Evolutionary conservation across 2,329 filamentous ascomycete species (phyloP).

Genomic region (Pseudocercospora fuligena): DNA sequence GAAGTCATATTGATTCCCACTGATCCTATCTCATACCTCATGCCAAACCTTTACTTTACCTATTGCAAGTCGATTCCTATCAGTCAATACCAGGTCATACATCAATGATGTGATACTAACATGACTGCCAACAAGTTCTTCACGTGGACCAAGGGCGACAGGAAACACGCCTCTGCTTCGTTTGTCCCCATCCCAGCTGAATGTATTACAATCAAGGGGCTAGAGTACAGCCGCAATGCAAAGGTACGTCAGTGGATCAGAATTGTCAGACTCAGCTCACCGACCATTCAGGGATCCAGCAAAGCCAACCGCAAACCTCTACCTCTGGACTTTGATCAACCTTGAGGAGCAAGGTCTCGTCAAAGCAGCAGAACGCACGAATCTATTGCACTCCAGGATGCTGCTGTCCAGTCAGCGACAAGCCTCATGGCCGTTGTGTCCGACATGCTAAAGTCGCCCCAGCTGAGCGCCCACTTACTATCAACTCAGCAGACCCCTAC

Average conservation of each 20-base stretch:
- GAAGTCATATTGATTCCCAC: background rate
- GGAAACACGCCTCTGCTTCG: slow-evolving; percentile 43
- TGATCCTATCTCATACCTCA: background rate
- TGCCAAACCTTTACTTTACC: background rate
- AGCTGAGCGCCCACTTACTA: slow-evolving; percentile 38
- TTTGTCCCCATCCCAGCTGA: slow-evolving; percentile 44
- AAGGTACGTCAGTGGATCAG: slow-evolving; percentile 25
- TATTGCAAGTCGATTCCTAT: background rate
- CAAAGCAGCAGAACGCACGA: slow-evolving; percentile 28
- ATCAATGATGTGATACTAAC: slow-evolving; percentile 19
- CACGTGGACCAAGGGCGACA: slow-evolving; percentile 50
- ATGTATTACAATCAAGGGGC: slow-evolving; percentile 36
- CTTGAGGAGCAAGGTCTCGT: slow-evolving; percentile 9
- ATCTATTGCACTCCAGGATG: slow-evolving; percentile 38
- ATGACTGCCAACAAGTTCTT: slow-evolving; percentile 50
- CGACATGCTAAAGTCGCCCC: slow-evolving; percentile 50
- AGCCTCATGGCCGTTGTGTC: slow-evolving; percentile 48
- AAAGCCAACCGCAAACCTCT: slow-evolving; percentile 33
- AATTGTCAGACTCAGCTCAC: background rate
- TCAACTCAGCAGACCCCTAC: slow-evolving; percentile 32
- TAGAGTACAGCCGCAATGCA: slow-evolving; percentile 28
- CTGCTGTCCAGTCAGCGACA: slow-evolving; percentile 40
- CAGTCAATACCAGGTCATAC: background rate
- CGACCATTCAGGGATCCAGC: slow-evolving; percentile 20
- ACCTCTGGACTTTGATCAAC: slow-evolving; percentile 32